Base-by-base conservation (phyloP, 2,329 filamentous ascomycete genomes). In the Penicillium sp. region DNA sequence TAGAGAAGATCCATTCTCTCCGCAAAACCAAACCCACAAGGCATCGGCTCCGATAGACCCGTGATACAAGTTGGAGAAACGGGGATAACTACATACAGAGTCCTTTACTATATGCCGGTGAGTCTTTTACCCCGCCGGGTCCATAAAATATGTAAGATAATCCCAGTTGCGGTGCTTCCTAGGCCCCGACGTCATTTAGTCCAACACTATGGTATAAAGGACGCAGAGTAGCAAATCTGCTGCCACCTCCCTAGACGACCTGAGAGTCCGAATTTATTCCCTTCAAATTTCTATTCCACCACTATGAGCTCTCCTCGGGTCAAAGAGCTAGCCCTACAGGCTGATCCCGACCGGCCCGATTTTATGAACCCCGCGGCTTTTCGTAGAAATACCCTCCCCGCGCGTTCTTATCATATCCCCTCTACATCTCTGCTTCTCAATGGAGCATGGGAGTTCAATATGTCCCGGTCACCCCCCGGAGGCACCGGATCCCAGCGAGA, bases 391-490 rank as follows among this genome's bases (percentile, higher is more conserved):
- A 78, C 79, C 21, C 77, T 86, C 0, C 79, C 81, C 12, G 71
- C 82, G 1, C 77, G 82, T 35, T 76, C 81, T 25, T 84, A 85
- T 66, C 75, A 79, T 67, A 79, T 85, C 49, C 82, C 83, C 1
- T 72, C 81, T 31, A 79, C 78, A 17, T 61, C 65, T 4, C 42
- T 73, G 8, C 61, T 61, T 8, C 77, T 86, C 52, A 86, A 86
- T 64, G 83, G 84, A 38, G 71, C 69, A 27, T 87, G 84, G 84
- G 75, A 81, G 55, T 86, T 87, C 61, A 76, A 82, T 61, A 79
- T 82, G 54, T 75, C 79, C 13, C 62, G 73, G 4, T 79, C 75
- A 8, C 80, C 81, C 81, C 0, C 64, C 76, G 8, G 77, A 80
- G 53, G 79, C 81, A 10, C 55, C 49, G 27, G 55, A 53, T 17